Base-by-base conservation (phyloP, 331 rosid species). In the Erythrophleum ivorense region DNA sequence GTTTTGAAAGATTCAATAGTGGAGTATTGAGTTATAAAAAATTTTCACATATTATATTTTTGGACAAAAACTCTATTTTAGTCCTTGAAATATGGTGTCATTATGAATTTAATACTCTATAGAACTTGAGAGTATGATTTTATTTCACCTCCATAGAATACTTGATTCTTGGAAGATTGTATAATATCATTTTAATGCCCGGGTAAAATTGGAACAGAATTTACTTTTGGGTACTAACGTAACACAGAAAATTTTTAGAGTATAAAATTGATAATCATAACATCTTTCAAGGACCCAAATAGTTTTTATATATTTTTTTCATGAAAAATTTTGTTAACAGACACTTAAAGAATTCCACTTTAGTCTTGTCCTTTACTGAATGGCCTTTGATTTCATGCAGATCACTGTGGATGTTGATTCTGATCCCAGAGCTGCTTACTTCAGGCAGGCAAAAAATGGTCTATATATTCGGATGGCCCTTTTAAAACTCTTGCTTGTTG, bases 381-480 rank as follows among this genome's bases (percentile, higher is more conserved):
- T 46, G 54, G 19, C 9, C 69, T 12, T 49, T 80, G 81, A 54
- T 81, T 70, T 62, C 43, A 29, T 91, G 88, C 87, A 94, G 97
- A 92, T 94, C 80, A 86, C 91, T 1, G 88, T 86, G 62, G 97
- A 91, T 54, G 97, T 92, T 79, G 98, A 95, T 81, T 71, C 55
- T 74, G 97, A 95, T 88, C 85, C 89, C 3, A 88, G 95, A 80
- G 97, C 95, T 78, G 94, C 97, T 76, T 92, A 91, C 88, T 95
- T 95, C 80, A 89, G 97, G 78, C 98, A 92, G 69, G 98, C 97
- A 63, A 92, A 95, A 86, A 91, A 95, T 54, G 97, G 98, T 77
- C 89, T 89, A 16, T 90, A 88, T 67, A 95, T 91, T 54, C 82
- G 97, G 80, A 92, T 95, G 97, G 95, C 97, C 5, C 88, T 91